A percentile compares a stretch with the other conserved stretches of the same genome.
Conservation (phyloP, 331 rosid species). For the Quercus phellos region DNA sequence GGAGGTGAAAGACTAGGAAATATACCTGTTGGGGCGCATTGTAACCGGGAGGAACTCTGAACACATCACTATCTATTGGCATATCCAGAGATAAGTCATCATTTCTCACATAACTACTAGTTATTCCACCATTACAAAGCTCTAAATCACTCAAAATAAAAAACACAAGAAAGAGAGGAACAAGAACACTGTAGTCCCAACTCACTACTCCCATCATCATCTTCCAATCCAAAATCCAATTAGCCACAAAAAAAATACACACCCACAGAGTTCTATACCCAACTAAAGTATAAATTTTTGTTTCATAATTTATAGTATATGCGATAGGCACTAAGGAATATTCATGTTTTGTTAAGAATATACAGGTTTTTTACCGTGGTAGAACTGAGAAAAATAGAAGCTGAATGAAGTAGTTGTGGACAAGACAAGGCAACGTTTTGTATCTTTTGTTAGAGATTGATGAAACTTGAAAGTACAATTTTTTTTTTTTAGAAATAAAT, state of each 20-base stretch:
- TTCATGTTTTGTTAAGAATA: neutral
- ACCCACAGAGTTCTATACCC: neutral
- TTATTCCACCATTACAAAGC: constrained; percentile 35
- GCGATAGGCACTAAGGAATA: neutral
- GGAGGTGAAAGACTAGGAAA: neutral
- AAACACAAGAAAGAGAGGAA: constrained; percentile 11
- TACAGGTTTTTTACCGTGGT: neutral
- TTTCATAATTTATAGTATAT: neutral
- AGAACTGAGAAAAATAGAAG: neutral
- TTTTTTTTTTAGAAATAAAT: too few species aligned
- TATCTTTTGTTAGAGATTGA: neutral
- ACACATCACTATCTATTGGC: constrained; percentile 64
- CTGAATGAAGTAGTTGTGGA: neutral
- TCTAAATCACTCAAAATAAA: constrained; percentile 9
- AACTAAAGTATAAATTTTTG: neutral
- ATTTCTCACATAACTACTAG: constrained; percentile 39
- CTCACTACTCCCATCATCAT: constrained; percentile 14
- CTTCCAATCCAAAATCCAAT: neutral
- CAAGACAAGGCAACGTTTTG: neutral
- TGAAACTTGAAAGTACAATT: too few species aligned
- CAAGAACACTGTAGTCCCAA: neutral
- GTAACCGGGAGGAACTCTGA: constrained; percentile 41
- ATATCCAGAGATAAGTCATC: constrained; percentile 42
- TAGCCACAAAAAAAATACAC: neutral
- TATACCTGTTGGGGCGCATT: constrained; percentile 52